Conservation (phyloP, 2,329 filamentous ascomycete species). For the Stylonectria norvegica region DNA sequence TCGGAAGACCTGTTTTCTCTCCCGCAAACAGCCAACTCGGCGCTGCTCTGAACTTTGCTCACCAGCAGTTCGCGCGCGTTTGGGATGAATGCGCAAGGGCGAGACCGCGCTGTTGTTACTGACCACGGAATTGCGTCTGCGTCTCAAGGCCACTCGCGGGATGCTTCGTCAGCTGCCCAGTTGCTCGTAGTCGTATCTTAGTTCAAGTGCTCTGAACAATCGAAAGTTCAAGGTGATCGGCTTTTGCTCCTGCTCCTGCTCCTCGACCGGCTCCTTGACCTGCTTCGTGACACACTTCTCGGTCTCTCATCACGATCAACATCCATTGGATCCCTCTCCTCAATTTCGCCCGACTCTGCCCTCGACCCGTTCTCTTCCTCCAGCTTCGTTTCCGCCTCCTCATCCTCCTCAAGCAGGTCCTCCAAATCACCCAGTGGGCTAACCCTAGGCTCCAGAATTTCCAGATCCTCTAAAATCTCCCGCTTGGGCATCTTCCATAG, state of each 20-base stretch:
- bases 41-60: too few species aligned
- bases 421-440: conserved; percentile 81
- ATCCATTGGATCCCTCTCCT: conserved; percentile 38
- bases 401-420: conserved; percentile 61
- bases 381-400: conserved; percentile 40
- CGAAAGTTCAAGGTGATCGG: conserved; percentile 31
- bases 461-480: conserved; percentile 81
- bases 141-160: too few species aligned
- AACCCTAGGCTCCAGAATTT: conserved; percentile 77
- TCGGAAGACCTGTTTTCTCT: too few species aligned
- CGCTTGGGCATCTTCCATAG: conserved; percentile 87
- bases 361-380: conserved; percentile 27
- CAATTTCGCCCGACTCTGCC: conserved; percentile 42
- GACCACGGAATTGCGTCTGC: too few species aligned
- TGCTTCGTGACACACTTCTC: conserved; percentile 18
- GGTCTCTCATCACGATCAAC: conserved; percentile 33
- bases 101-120: too few species aligned
- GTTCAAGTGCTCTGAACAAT: too few species aligned
- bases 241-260: conserved; percentile 9
- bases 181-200: too few species aligned
- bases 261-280: conserved; percentile 19
- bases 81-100: too few species aligned
- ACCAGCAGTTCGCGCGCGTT: too few species aligned
- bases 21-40: too few species aligned
- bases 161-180: too few species aligned